Base-by-base conservation (phyloP, 495 filamentous ascomycete species). In the Venustampulla echinocandica region DNA sequence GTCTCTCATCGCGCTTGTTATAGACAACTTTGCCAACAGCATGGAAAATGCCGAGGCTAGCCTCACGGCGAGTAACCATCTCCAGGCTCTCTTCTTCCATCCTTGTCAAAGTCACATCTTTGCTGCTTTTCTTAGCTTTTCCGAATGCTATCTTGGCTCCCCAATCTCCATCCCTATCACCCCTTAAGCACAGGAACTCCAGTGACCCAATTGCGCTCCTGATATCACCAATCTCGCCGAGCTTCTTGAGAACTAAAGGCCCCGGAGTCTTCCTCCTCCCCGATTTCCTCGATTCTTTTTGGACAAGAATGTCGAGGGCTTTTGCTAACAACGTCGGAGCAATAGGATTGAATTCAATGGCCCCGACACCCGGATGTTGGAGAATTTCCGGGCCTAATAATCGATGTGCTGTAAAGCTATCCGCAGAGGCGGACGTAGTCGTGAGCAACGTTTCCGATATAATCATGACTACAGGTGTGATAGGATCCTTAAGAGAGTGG, bases 21-120 rank as follows among this genome's bases (percentile, higher is more conserved):
- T 97, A 90, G 2, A 95, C 77, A 2, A 97, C 84, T 54, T 89
- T 95, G 13, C 90, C 93, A 40, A 99, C 82, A 21, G 93, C 89
- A 63, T 99, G 93, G 57, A 99, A 99, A 47, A 99, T 82, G 1
- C 88, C 90, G 5, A 96, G 69, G 52, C 76, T 90, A 15, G 85
- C 76, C 64, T 95, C 89, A 39, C 93, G 76, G 55, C 90, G 86
- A 1, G 84, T 87, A 3, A 97, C 72, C 35, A 86, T 59, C 52
- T 83, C 72, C 2, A 94, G 61, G 14, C 77, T 84, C 42, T 85
- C 78, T 41, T 72, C 67, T 56, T 95, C 90, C 51, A 82, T 77
- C 30, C 74, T 70, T 0, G 87, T 90, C 19, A 88, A 53, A 2
- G 76, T 58, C 17, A 65, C 59, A 23, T 74, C 69, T 49, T 74